These are phyloP conservation scores for Saccharomyces paradoxus DNA, from an alignment of 805 yeast species.

Conservation along the genomic window DNA sequence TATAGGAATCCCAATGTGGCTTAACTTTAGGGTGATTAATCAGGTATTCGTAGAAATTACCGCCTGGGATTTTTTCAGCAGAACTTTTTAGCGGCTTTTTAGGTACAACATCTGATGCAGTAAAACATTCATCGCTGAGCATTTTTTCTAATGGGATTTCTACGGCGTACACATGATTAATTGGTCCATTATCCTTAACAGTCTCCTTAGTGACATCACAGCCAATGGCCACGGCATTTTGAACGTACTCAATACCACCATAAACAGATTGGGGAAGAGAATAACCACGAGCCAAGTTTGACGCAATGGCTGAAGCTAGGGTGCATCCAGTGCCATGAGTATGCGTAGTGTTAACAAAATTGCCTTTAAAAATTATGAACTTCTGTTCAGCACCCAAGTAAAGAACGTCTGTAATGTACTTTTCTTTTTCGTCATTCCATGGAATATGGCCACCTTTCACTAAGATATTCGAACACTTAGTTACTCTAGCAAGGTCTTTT, in stretches of 20 bases:
- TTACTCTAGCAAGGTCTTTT: slow-evolving; percentile 29
- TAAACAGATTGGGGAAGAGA: slow-evolving; percentile 43
- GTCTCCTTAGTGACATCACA: slow-evolving; percentile 21
- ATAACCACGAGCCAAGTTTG: slow-evolving; percentile 55
- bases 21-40: slow-evolving; percentile 47
- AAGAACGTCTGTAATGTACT: slow-evolving; percentile 45
- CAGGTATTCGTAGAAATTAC: slow-evolving; percentile 40
- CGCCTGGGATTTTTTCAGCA: neutral
- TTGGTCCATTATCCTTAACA: slow-evolving; percentile 61
- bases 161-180: slow-evolving; percentile 52
- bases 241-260: slow-evolving; percentile 56
- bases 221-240: slow-evolving; percentile 48
- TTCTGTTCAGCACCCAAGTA: slow-evolving; percentile 35
- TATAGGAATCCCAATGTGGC: slow-evolving; percentile 50
- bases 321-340: slow-evolving; percentile 94
- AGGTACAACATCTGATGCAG: slow-evolving; percentile 17
- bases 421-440: slow-evolving; percentile 28
- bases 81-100: neutral
- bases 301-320: slow-evolving; percentile 69
- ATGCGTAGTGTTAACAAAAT: slow-evolving; percentile 39
- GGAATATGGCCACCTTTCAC: slow-evolving; percentile 79
- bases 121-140: slow-evolving; percentile 28
- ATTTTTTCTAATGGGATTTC: slow-evolving; percentile 30
- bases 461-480: slow-evolving; percentile 46
- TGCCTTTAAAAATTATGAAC: slow-evolving; percentile 41